A percentile compares a stretch with the other conserved stretches of the same genome.
phyloP scores from a whole-genome alignment of 176 grass and related monocot genomes.

The Avena eriantha region DNA sequence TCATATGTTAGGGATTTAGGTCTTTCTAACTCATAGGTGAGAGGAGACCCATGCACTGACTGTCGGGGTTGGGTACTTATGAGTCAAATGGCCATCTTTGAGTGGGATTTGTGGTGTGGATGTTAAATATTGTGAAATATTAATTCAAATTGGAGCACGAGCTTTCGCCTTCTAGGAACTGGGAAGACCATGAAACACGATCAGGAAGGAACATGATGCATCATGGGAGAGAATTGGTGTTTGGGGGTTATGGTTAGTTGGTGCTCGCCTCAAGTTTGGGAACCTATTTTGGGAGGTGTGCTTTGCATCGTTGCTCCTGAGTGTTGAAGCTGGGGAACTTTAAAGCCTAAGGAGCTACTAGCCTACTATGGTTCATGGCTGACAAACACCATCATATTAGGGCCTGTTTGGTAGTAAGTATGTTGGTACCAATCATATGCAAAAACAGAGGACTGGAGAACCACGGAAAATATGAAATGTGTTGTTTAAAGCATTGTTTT shows the following conservation, averaged over 20 bases:
- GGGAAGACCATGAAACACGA: neutral
- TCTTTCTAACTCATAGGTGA: neutral
- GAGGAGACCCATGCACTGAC: neutral
- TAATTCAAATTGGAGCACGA: neutral
- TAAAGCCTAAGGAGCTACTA: neutral
- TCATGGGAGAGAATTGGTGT: neutral
- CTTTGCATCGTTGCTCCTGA: neutral
- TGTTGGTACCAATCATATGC: neutral
- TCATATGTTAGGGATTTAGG: neutral
- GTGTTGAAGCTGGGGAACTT: neutral
- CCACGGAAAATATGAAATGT: neutral
- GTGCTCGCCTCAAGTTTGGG: neutral
- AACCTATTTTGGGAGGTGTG: neutral
- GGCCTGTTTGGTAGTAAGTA: neutral
- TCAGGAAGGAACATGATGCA: slow-evolving; percentile 7
- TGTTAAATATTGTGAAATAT: neutral
- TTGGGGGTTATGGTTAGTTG: neutral
- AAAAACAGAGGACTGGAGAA: neutral
- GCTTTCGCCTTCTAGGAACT: neutral
- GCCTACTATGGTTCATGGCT: neutral
- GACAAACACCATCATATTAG: slow-evolving; percentile 1
- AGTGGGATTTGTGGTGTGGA: neutral
- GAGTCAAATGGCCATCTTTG: neutral
- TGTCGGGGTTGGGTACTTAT: neutral
- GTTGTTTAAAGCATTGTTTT: neutral